Evolutionary conservation across 2,329 filamentous ascomycete genomes (phyloP), one percentile per base, ranked within the genome.

Genomic region (Ophiocordyceps camponoti-floridani): DNA sequence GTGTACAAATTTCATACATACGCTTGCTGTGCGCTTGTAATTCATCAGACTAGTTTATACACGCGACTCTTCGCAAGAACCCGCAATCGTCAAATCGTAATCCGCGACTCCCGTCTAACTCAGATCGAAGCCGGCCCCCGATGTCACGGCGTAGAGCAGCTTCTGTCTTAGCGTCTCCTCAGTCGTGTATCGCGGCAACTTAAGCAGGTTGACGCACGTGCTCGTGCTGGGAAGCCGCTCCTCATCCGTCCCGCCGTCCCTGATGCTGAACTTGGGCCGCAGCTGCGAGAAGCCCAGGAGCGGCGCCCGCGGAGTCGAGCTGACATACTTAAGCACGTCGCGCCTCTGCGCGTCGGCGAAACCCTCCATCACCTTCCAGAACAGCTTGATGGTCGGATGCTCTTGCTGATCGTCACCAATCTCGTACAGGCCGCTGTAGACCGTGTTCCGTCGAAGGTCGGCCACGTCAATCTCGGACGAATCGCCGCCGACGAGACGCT

Each of bases 281-380:
- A 98, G 65, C 55, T 91, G 83, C 16, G 77, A 77, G 57, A 98
- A 98, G 0, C 91, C 91, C 3, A 96, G 65, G 41, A 98, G 65
- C 3, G 91, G 91, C 28, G 88, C 89, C 35, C 91, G 72, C 0
- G 91, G 89, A 10, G 91, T 95, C 27, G 82, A 89, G 5, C 88
- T 98, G 42, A 96, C 91, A 53, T 95, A 98, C 56, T 94, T 94
- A 50, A 98, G 72, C 47, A 98, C 84, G 46, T 88, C 84, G 23
- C 87, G 72, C 4, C 85, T 73, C 58, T 96, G 84, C 19, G 69
- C 69, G 54, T 95, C 88, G 10, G 71, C 70, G 48, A 98, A 73
- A 4, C 68, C 67, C 46, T 75, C 71, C 79, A 98, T 81, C 42
- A 94, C 87, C 50, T 84, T 72, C 91, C 91, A 98, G 66, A 98